Base-by-base conservation (phyloP, 2,329 filamentous ascomycete genomes). In the Cladosporium sp. region DNA sequence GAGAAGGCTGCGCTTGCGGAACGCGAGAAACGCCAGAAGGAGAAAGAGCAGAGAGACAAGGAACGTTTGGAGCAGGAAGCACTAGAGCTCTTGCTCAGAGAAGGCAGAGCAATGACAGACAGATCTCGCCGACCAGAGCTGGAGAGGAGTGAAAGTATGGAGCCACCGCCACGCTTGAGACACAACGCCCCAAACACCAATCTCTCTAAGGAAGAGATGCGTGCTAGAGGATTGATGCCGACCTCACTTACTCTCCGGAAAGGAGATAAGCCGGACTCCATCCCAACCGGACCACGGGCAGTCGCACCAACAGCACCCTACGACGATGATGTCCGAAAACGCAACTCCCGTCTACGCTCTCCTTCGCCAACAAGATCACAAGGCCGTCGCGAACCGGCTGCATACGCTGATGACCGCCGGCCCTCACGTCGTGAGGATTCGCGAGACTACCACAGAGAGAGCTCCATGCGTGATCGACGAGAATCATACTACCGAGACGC, bases 31-130 rank as follows among this genome's bases (percentile, higher is more conserved):
- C 59, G 62, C 12, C 70, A 56, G 65, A 67, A 67, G 29, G 66
- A 69, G 38, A 58, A 64, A 4, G 67, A 53, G 55, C 69, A 59
- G 50, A 64, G 68, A 39, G 71, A 78, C 42, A 76, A 80, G 51
- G 78, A 80, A 61, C 72, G 75, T 15, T 61, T 82, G 39, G 78
- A 81, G 57, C 74, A 78, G 54, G 70, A 75, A 32, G 78, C 78
- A 9, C 66, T 81, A 46, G 72, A 78, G 51, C 61, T 76, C 53
- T 68, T 82, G 9, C 58, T 81, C 18, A 73, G 71, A 56, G 78
- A 82, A 62, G 76, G 77, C 41, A 72, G 78, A 57, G 72, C 77
- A 55, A 68, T 78, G 53, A 74, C 76, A 7, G 76, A 76, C 19
- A 78, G 77, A 57, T 70, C 72, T 3, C 69, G 72, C 53, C 72